Evolutionary conservation across 1,284 basidiomycete species (phyloP), one percentile per base, ranked within the genome.

Genomic region (Papiliotrema laurentii): DNA sequence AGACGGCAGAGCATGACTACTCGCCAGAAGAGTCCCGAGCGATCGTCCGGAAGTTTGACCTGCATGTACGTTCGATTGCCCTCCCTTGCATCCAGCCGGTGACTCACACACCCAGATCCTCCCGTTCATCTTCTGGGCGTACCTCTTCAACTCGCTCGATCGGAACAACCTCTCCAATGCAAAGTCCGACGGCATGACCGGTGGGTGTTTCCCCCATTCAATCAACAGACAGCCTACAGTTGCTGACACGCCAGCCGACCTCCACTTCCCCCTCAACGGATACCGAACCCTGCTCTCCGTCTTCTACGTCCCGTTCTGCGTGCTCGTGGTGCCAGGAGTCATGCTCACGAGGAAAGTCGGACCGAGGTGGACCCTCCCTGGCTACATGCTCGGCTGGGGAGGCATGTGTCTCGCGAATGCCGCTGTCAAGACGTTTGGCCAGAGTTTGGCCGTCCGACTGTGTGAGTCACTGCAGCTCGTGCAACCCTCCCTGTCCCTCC

Each of bases 141-240:
- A 61, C 44, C 37, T 61, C 28, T 61, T 61, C 55, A 58, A 59
- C 47, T 54, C 56, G 14, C 57, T 66, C 6, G 62, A 68, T 47
- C 45, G 66, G 13, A 55, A 51, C 38, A 68, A 68, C 49, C 46
- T 64, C 7, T 61, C 59, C 33, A 66, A 66, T 43, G 66, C 66
- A 25, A 64, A 63, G 44, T 54, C 53, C 4, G 60, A 60, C 43
- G 58, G 58, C 7, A 60, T 62, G 58, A 60, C 58, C 27, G 55
- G 42, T 50, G 38, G 18, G 51, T 49, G 39, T 24, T n/a, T n/a
- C n/a, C n/a, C n/a, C 30, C 25, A 3, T 19, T 24, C 5, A 27
- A 16, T 13, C 9, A 16, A 16, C 30, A 33, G 10, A 19, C 28
- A 25, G 24, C 16, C 27, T 31, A 38, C 31, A n/a, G 19, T 9